A percentile compares a stretch with the other conserved stretches of the same genome.
phyloP scores from a whole-genome alignment of 2,329 filamentous ascomycete species.

The Xylariaceae sp. region DNA sequence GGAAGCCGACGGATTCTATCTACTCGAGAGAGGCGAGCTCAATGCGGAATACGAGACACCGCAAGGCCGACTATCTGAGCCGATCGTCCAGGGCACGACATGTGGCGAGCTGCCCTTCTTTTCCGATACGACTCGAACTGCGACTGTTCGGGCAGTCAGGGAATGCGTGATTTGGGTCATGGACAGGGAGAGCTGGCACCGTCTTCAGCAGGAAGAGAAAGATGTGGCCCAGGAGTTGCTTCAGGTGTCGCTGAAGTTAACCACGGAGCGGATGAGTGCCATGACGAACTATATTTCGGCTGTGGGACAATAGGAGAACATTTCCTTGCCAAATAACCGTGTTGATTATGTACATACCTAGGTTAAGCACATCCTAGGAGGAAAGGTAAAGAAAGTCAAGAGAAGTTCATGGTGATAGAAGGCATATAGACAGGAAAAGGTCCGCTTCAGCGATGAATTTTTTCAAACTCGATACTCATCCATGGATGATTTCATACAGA shows the following conservation, averaged over 20 bases:
- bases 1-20: conserved; percentile 75
- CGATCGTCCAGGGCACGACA: conserved; percentile 88
- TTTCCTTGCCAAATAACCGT: too few species aligned
- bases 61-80: conserved; percentile 83
- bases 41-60: conserved; percentile 86
- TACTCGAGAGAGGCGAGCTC: conserved; percentile 83
- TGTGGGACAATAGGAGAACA: too few species aligned
- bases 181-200: conserved; percentile 64
- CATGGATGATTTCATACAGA: conserved; percentile 21
- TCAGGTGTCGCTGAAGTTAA: conserved; percentile 84
- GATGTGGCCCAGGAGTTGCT: conserved; percentile 80
- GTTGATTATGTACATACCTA: too few species aligned
- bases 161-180: conserved; percentile 81
- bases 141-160: conserved; percentile 76
- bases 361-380: too few species aligned
- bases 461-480: too few species aligned
- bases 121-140: conserved; percentile 79
- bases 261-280: conserved; percentile 80
- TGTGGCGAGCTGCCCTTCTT: conserved; percentile 97
- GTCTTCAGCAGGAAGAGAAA: conserved; percentile 64
- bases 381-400: too few species aligned
- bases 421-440: conserved; percentile 1
- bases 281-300: conserved; percentile 50
- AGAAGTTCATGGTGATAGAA: conserved; percentile 18
- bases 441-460: conserved; percentile 14